phyloP scores from a whole-genome alignment of 2,329 filamentous ascomycete genomes.

The Xylaria arbuscula region DNA sequence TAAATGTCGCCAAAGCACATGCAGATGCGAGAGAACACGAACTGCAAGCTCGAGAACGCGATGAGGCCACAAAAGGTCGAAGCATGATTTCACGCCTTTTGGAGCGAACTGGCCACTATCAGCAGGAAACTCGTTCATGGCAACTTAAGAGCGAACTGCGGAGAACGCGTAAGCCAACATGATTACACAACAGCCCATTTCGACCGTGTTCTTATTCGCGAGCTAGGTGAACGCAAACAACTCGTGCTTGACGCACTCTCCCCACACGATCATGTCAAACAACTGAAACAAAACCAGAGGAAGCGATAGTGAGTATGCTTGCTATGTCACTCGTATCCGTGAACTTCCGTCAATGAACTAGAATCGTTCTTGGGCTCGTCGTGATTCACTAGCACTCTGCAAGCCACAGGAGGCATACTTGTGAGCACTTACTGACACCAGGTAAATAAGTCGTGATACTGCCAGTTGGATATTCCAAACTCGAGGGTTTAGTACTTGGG shows the following conservation, averaged over 20 bases:
- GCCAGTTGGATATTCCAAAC: conserved; percentile 35
- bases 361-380: background rate
- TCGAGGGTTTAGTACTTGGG: conserved; percentile 39
- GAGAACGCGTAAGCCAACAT: background rate
- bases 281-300: conserved; percentile 46
- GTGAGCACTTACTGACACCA: background rate
- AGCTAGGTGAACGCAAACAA: conserved; percentile 32
- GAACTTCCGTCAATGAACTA: background rate
- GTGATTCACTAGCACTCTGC: conserved; percentile 9
- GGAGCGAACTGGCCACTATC: background rate
- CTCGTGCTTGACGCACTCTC: conserved; percentile 48
- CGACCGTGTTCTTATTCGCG: background rate
- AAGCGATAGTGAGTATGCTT: conserved; percentile 40
- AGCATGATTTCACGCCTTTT: background rate
- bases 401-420: background rate
- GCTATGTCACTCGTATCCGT: background rate
- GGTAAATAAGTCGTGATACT: conserved; percentile 36
- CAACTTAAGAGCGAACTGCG: background rate
- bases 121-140: background rate
- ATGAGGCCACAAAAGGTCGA: background rate
- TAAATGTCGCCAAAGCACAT: conserved; percentile 44
- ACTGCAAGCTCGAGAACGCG: conserved; percentile 14
- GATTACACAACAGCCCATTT: background rate
- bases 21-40: conserved; percentile 39
- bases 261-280: conserved; percentile 41